These are phyloP conservation scores for Pseudoturritis turrita DNA, from an alignment of 345 rosid genomes.

Conservation along the genomic window DNA sequence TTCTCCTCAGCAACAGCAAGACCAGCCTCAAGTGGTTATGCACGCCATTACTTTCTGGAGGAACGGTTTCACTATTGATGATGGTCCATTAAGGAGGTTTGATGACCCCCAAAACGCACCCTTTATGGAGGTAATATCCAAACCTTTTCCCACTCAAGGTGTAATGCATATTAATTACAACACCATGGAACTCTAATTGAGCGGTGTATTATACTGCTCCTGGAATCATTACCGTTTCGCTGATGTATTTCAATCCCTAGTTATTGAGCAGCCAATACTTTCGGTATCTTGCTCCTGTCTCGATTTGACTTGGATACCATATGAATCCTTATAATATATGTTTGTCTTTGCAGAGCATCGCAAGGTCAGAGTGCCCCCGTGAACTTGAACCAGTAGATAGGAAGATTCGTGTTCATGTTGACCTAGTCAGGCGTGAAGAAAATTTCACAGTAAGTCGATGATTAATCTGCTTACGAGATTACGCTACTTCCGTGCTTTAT, in stretches of 20 bases:
- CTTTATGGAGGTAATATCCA: constrained; percentile 66
- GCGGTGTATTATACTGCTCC: not conserved
- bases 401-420: constrained; percentile 62
- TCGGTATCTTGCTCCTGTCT: not conserved
- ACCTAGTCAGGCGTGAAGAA: constrained; percentile 70
- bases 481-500: too few relatives aligned
- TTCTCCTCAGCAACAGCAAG: constrained; percentile 47
- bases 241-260: not conserved
- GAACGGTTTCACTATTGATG: constrained; percentile 87
- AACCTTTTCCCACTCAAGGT: not conserved
- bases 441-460: constrained; percentile 50
- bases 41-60: constrained; percentile 82
- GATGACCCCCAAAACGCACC: constrained; percentile 76
- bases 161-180: not conserved
- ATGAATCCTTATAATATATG: not conserved
- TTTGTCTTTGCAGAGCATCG: constrained; percentile 61
- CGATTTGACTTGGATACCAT: not conserved
- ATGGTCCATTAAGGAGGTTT: constrained; percentile 74
- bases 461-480: too few relatives aligned
- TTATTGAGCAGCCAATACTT: not conserved
- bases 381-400: constrained; percentile 73
- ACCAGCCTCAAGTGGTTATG: constrained; percentile 42
- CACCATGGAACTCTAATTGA: not conserved
- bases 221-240: not conserved
- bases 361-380: constrained; percentile 65